These are phyloP conservation scores for Haematococcus lacustris DNA, from an alignment of 139 green algal species.

Conservation along the genomic window DNA sequence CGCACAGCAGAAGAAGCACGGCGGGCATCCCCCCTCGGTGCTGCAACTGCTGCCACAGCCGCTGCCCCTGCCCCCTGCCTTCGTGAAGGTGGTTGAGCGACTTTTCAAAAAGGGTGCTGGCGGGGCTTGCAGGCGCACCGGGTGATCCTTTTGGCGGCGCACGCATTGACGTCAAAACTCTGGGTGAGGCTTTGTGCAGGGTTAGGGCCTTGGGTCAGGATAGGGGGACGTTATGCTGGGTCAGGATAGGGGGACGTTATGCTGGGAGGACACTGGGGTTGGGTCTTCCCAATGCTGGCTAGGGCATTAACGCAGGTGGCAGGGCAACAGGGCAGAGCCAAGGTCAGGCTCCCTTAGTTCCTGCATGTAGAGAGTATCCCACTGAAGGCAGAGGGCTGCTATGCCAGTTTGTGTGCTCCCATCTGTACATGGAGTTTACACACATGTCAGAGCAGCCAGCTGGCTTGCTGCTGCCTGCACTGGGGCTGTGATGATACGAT, in stretches of 20 bases:
- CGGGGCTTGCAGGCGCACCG: constrained; percentile 30
- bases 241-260: not conserved
- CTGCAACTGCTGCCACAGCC: no score
- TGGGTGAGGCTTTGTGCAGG: constrained; percentile 41
- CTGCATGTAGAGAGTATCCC: no score
- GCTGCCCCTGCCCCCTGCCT: no score
- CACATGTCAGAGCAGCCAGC: not conserved
- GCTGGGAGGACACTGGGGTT: no score
- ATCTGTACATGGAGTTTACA: not conserved
- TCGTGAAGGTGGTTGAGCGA: constrained; percentile 39
- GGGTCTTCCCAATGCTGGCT: no score
- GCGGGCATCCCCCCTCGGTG: no score
- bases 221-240: not conserved
- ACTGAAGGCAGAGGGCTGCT: no score
- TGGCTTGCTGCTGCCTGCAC: not conserved
- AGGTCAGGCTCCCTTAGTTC: no score
- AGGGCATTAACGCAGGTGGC: no score
- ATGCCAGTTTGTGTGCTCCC: no score
- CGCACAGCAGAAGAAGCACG: no score
- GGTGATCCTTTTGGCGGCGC: constrained; percentile 54
- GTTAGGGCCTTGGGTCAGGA: not conserved
- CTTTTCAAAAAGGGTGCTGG: constrained; percentile 49
- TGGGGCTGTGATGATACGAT: not conserved
- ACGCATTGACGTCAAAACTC: constrained; percentile 56
- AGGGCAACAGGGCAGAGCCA: no score